A percentile compares a stretch with the other conserved stretches of the same genome.
phyloP scores from a whole-genome alignment of 1,284 basidiomycete genomes.

The Malassezia obtusa region DNA sequence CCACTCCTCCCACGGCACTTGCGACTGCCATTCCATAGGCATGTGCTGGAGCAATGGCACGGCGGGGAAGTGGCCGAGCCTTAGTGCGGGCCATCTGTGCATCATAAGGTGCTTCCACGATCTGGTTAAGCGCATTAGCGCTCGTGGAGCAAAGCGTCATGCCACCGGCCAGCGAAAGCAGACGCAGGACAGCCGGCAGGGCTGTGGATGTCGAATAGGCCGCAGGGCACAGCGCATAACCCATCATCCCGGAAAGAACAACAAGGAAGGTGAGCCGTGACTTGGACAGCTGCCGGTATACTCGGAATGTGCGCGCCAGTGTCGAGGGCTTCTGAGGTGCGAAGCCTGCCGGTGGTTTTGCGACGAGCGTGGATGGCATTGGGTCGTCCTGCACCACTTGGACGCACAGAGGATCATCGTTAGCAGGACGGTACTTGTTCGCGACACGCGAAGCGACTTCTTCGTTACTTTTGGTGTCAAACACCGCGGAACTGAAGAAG shows the following conservation, averaged over 20 bases:
- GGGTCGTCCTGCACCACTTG: slow-evolving; percentile 1
- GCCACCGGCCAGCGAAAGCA: slow-evolving; percentile 77
- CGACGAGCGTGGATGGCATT: neutral
- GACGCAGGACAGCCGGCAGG: slow-evolving; percentile 38
- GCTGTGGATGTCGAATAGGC: slow-evolving; percentile 22
- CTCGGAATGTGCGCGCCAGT: slow-evolving; percentile 4
- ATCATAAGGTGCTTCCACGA: slow-evolving; percentile 89
- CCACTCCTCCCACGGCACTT: slow-evolving; percentile 68
- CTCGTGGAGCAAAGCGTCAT: slow-evolving; percentile 84
- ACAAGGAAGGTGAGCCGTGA: slow-evolving; percentile 76
- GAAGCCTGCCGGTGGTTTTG: slow-evolving; percentile 6
- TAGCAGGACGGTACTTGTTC: slow-evolving; percentile 7
- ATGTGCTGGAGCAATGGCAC: slow-evolving; percentile 71
- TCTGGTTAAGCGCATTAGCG: slow-evolving; percentile 88
- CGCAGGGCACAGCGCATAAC: slow-evolving; percentile 69
- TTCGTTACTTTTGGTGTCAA: neutral
- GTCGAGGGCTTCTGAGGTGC: neutral
- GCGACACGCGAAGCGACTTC: neutral
- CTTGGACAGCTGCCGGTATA: slow-evolving; percentile 77
- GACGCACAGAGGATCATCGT: slow-evolving; percentile 10
- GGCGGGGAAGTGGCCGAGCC: slow-evolving; percentile 74
- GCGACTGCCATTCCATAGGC: slow-evolving; percentile 67
- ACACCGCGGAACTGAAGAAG: neutral
- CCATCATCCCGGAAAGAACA: slow-evolving; percentile 80
- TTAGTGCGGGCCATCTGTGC: slow-evolving; percentile 92